Conservation (phyloP, 2,329 filamentous ascomycete species). For the Pestalotiopsis sp. region DNA sequence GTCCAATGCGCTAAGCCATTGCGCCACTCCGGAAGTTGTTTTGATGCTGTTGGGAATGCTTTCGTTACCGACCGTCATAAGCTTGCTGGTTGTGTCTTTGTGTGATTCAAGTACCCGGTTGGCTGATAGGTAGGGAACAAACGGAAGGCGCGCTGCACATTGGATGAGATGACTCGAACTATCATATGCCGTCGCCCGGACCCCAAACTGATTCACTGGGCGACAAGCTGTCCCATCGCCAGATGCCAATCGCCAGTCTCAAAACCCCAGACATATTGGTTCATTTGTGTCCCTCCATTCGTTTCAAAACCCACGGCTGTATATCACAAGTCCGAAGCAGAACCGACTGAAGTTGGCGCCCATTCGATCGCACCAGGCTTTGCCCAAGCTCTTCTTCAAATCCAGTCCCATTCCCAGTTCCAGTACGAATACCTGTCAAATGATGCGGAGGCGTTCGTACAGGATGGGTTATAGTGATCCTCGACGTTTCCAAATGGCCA, state of each 20-base stretch:
- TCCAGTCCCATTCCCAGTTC: neutral
- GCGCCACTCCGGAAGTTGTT: neutral
- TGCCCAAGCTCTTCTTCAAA: neutral
- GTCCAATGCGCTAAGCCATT: constrained; percentile 8
- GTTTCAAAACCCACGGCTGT: too few species aligned
- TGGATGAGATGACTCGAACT: neutral
- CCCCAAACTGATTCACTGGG: too few species aligned
- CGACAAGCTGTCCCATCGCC: too few species aligned
- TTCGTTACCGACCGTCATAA: too few species aligned
- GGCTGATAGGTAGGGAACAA: neutral
- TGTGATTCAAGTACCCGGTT: neutral
- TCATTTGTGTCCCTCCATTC: too few species aligned
- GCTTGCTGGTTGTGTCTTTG: neutral
- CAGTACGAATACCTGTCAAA: neutral
- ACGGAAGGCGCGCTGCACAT: neutral
- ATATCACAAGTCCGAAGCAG: neutral
- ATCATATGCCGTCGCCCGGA: too few species aligned
- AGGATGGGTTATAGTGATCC: constrained; percentile 34
- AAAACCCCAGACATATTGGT: too few species aligned
- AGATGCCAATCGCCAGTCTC: too few species aligned
- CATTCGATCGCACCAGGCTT: neutral
- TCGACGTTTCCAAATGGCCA: constrained; percentile 37
- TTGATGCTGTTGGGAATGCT: neutral
- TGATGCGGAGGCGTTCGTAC: constrained; percentile 19
- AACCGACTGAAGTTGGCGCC: neutral